Base-by-base conservation (phyloP, 2,329 filamentous ascomycete species). In the Sclerotinia subarctica region DNA sequence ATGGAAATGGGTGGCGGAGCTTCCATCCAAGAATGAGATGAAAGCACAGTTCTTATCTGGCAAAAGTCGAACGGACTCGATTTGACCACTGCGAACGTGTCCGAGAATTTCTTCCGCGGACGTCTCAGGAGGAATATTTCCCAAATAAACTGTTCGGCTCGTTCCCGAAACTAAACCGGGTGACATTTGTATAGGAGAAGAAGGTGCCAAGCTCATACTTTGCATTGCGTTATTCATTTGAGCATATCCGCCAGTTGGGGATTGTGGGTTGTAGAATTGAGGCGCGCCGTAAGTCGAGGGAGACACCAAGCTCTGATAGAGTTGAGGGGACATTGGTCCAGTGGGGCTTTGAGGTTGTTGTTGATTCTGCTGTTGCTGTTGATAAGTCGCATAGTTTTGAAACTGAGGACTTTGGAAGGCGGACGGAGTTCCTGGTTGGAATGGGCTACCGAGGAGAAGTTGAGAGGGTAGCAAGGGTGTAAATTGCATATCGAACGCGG, bases 21-120 rank as follows among this genome's bases (percentile, higher is more conserved):
- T 97, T 76, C 94, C 93, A 77, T 99, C 95, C 73, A 99, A 85
- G 83, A 99, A 99, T 10, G 95, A 99, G 78, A 99, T 98, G 84
- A 99, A 99, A 69, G 95, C 95, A 78, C 95, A 99, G 85, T 98
- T 99, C 92, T 98, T 99, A 82, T 99, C 95, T 32, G 94, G 93
- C 67, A 99, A 85, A 72, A 99, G 86, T 74, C 95, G 91, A 65
- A 99, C 95, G n/a, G 95, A 98, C 83, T 99, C 95, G 76, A 99
- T 98, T 79, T 98, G 95, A 32, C 95, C 95, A 80, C 95, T 98
- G 72, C 95, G 88, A 69, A 99, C 95, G 77, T 99, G 95, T 72
- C 94, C 91, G 67, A 99, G 83, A 72, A 99, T 97, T 81, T 99
- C 95, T 81, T 99, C 95, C 11, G 95, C 94, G 62, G 92, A 90